Evolutionary conservation across 768 basidiomycete species (phyloP).

Genomic region (Xerocomellus chrysenteron): DNA sequence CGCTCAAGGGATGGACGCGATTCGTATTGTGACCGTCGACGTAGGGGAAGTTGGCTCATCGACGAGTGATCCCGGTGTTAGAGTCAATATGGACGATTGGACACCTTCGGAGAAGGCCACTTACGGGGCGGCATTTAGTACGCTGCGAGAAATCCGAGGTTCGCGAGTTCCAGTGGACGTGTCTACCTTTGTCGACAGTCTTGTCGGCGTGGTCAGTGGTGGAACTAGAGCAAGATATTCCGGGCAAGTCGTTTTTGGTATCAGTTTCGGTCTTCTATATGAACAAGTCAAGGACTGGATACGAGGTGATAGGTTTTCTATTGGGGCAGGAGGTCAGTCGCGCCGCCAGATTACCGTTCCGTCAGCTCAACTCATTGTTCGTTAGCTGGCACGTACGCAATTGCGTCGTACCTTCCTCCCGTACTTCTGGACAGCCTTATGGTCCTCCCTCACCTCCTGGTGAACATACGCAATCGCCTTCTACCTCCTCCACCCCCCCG

Average conservation of each 20-base stretch:
- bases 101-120: slow-evolving; percentile 69
- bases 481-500: slow-evolving; percentile 47
- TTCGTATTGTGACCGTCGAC: slow-evolving; percentile 64
- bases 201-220: slow-evolving; percentile 59
- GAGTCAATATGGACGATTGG: slow-evolving; percentile 66
- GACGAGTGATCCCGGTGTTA: slow-evolving; percentile 31
- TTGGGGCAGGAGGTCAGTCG: slow-evolving; percentile 77
- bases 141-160: slow-evolving; percentile 42
- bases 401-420: slow-evolving; percentile 70
- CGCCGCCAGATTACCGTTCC: not conserved
- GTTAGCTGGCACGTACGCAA: slow-evolving; percentile 65
- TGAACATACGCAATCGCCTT: slow-evolving; percentile 61
- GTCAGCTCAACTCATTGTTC: slow-evolving; percentile 11
- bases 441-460: slow-evolving; percentile 62
- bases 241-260: slow-evolving; percentile 41
- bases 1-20: slow-evolving; percentile 58
- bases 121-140: slow-evolving; percentile 68
- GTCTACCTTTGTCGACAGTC: slow-evolving; percentile 54
- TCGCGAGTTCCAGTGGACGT: slow-evolving; percentile 56
- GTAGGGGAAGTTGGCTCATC: slow-evolving; percentile 54
- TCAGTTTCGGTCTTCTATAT: slow-evolving; percentile 42
- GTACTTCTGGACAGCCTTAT: slow-evolving; percentile 63
- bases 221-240: slow-evolving; percentile 43
- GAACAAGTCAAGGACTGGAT: slow-evolving; percentile 52
- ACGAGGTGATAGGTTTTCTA: slow-evolving; percentile 63